phyloP scores from a whole-genome alignment of 2,329 filamentous ascomycete genomes.

The Graphilbum ipis-grandicollis region DNA sequence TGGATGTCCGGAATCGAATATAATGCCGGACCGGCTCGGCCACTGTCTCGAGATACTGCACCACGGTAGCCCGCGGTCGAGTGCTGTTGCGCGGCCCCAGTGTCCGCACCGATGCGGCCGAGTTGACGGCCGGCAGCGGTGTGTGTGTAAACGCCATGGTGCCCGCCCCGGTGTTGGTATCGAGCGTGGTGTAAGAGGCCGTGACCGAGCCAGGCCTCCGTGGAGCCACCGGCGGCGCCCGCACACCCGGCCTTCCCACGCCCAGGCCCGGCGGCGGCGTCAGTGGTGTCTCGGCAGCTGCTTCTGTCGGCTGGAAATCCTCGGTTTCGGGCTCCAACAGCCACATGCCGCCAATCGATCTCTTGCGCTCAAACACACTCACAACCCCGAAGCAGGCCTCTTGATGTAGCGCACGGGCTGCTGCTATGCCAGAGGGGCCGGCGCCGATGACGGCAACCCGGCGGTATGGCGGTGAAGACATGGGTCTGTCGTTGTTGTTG shows the following conservation, averaged over 20 bases:
- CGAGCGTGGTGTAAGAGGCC: constrained; percentile 1
- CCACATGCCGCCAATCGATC: constrained; percentile 1
- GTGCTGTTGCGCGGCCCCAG: constrained; percentile 2
- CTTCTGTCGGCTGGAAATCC: background rate
- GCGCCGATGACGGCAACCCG: constrained; percentile 6
- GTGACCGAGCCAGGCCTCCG: background rate
- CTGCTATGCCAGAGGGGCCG: constrained; percentile 4
- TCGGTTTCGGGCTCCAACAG: constrained; percentile 1
- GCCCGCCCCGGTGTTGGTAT: constrained; percentile 2
- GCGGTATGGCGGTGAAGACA: background rate
- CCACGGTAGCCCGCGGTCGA: constrained; percentile 1
- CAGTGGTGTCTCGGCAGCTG: background rate
- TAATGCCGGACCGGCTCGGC: background rate
- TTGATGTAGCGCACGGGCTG: constrained; percentile 1
- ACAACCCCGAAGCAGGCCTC: constrained; percentile 2
- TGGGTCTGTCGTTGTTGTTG: too few relatives aligned
- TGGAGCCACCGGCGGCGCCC: background rate
- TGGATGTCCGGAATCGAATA: background rate
- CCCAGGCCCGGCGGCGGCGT: background rate
- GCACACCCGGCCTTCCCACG: background rate
- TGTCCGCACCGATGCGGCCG: background rate
- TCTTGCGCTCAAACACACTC: constrained; percentile 3
- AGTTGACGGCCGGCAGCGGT: constrained; percentile 1
- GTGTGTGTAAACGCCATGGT: constrained; percentile 6
- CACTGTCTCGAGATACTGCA: constrained; percentile 1